These are phyloP conservation scores for Candida cerambycidarum DNA, from an alignment of 805 yeast genomes.

Conservation along the genomic window DNA sequence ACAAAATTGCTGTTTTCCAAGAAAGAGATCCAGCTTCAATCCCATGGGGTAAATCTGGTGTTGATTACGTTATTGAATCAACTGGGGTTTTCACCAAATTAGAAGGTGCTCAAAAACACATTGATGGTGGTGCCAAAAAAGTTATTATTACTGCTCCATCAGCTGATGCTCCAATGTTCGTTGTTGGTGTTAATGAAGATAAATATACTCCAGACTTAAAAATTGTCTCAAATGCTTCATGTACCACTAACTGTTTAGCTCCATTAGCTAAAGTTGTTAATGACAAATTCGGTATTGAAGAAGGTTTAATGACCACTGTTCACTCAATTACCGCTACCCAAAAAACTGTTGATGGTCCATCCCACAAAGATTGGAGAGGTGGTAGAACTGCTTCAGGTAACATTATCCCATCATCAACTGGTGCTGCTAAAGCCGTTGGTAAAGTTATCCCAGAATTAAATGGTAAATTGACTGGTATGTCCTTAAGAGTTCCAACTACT, in stretches of 20 bases:
- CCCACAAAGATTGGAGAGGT: conserved; percentile 98
- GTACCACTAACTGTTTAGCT: conserved; percentile 95
- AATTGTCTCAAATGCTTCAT: conserved; percentile 88
- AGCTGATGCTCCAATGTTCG: conserved; percentile 93
- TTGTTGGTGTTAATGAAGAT: conserved; percentile 84
- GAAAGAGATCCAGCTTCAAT: conserved; percentile 83
- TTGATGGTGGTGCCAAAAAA: conserved; percentile 91
- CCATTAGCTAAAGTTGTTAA: conserved; percentile 89
- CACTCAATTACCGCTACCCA: conserved; percentile 96
- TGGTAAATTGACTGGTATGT: conserved; percentile 93
- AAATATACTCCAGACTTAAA: conserved; percentile 72
- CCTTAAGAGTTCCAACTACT: conserved; percentile 90
- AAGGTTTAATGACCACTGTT: conserved; percentile 94
- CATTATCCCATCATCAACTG: conserved; percentile 93
- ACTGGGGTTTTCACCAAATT: conserved; percentile 89
- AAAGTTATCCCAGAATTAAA: conserved; percentile 87
- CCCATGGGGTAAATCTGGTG: conserved; percentile 85
- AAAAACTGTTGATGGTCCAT: conserved; percentile 95
- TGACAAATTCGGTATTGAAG: conserved; percentile 83
- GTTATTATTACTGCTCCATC: conserved; percentile 95
- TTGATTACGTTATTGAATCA: conserved; percentile 87
- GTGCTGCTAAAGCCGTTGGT: conserved; percentile 98
- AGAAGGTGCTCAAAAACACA: conserved; percentile 81
- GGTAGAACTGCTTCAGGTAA: conserved; percentile 96
- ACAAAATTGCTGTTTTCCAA: conserved; percentile 64